Base-by-base conservation (phyloP, 2,329 filamentous ascomycete genomes). In the Talaromyces sp. region DNA sequence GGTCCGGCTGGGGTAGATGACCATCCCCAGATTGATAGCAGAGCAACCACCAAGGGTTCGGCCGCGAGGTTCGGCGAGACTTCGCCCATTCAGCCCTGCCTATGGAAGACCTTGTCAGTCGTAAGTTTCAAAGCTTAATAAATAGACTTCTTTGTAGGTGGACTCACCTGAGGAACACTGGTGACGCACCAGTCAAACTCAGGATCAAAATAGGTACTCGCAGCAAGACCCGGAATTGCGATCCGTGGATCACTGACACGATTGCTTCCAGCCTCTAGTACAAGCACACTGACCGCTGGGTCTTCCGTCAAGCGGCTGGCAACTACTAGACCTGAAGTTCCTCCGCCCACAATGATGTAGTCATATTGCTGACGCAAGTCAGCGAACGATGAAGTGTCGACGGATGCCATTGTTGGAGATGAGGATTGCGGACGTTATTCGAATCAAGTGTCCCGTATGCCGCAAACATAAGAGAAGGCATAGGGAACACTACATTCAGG, bases 11-110 rank as follows among this genome's bases (percentile, higher is more conserved):
- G 70, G 66, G 14, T 73, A 68, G 57, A 65, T 61, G 24, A 72
- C 63, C 43, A 70, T 68, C 37, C 70, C 67, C 47, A 50, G 24
- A 60, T 79, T 80, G 64, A 80, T 69, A 43, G 75, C 77, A 27
- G 69, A 74, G 6, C 68, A 74, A 33, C 76, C 68, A 37, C 69
- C 69, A 22, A 70, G 60, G 24, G 66, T 60, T 7, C 64, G 59
- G 5, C 68, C 68, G 19, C 58, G 60, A 11, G 67, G 62, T 24
- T 50, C 47, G 47, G 47, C 47, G 33, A 66, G 33, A 6, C 43
- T 50, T 33, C 35, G 47, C 41, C 66, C 67, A 65, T 45, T 68
- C 64, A 50, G 47, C 9, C 24, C 24, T 31, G 13, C 47, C 47
- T 50, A 50, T 50, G 41, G 14, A 7, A 50, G 22, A 31, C 13